Base-by-base conservation (phyloP, 2,329 filamentous ascomycete species). In the Aspergillus ochraceoroseus region DNA sequence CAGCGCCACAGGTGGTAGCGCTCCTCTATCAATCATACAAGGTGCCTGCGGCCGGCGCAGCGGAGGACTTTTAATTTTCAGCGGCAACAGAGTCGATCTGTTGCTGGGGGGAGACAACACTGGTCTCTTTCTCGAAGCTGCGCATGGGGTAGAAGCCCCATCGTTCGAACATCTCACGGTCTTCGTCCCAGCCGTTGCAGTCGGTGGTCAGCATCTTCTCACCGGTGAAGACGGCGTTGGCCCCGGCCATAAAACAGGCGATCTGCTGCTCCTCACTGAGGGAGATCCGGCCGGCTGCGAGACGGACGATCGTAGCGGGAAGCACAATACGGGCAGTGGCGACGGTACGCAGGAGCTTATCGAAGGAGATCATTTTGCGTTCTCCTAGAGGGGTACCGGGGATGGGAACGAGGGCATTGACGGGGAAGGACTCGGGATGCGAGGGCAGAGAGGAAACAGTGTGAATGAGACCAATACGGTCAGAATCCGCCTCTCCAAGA, bases 171-270 rank as follows among this genome's bases (percentile, higher is more conserved):
- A 94, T 86, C 28, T 71, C 80, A 48, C 78, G 81, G 57, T 95
- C 88, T 65, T 94, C 85, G 48, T 92, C 87, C 85, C 86, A 95
- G 19, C 87, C 86, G 53, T 87, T 89, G 61, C 87, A 94, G 42
- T 88, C 85, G 0, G 88, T 95, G 3, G 88, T 95, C 66, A 94
- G 64, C 88, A 95, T 94, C 74, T 90, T 94, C 70, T 95, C 88
- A 6, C 88, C 88, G 0, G 88, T 95, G 61, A 95, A 95, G 22
- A 95, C 83, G n/a, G 88, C 88, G 56, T 95, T 95, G 1, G 88
- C 88, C 9, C 88, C 88, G 0, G 87, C 87, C 77, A 86, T 82
- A 69, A 94, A 95, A 65, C 87, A 94, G 51, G 90, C 63, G 9
- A 87, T 82, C 68, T 95, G 88, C 70, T 94, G 83, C 66, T 92